Evolutionary conservation across 2,329 filamentous ascomycete species (phyloP).

Genomic region (Myriosclerotinia scirpicola): DNA sequence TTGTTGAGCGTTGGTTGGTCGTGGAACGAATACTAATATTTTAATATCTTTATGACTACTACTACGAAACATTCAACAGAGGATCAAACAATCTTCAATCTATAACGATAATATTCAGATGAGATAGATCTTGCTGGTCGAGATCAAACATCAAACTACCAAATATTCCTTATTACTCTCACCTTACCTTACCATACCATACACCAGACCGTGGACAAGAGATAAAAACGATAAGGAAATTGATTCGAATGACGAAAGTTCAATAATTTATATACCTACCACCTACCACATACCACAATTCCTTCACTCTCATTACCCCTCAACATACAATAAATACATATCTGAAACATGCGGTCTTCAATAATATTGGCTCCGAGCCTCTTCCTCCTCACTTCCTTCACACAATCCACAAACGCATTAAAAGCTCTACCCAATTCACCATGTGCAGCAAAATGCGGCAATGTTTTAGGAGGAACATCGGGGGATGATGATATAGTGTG

Average conservation of each 20-base stretch:
- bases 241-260: conserved; percentile 16
- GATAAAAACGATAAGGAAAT: conserved; percentile 17
- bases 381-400: conserved; percentile 30
- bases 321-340: conserved; percentile 11
- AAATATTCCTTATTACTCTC: not conserved
- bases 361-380: conserved; percentile 26
- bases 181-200: not conserved
- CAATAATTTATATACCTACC: conserved; percentile 12
- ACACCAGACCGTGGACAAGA: conserved; percentile 4
- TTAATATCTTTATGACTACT: conserved; percentile 9
- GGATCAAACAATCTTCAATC: not conserved
- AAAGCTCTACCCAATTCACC: conserved; percentile 33
- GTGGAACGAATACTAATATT: not conserved
- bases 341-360: conserved; percentile 33
- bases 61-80: not conserved
- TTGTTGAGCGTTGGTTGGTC: not conserved
- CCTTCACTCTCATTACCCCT: not conserved
- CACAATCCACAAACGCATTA: conserved; percentile 30
- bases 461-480: conserved; percentile 33
- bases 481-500: conserved; percentile 37
- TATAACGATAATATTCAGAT: not conserved
- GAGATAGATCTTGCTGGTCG: conserved; percentile 32
- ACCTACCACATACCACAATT: not conserved
- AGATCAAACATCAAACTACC: conserved; percentile 23
- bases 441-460: conserved; percentile 38